Evolutionary conservation across 768 basidiomycete genomes (phyloP), one percentile per base, ranked within the genome.

Genomic region (Rubroboletus satanas): DNA sequence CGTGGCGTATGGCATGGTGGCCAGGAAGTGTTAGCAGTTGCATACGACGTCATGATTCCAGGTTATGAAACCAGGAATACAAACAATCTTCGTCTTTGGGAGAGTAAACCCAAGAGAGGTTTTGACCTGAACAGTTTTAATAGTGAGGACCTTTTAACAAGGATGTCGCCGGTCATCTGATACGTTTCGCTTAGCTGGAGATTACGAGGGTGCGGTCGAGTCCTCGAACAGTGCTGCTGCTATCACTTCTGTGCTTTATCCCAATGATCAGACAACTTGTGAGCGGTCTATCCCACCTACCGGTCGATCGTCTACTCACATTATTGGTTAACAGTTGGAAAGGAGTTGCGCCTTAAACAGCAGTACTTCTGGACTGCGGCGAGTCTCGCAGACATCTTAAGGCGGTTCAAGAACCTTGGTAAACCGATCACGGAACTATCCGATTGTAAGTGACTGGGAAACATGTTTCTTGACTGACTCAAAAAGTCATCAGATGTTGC

Each of bases 101-200:
- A 88, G 75, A 86, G 79, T 66, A 87, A 87, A 74, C 85, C 92
- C 23, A 91, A 92, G 77, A 78, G 90, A 62, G 91, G 90, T 1
- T 98, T 98, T 67, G 94, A 98, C 73, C 71, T 98, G 60, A 89
- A 93, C 70, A 90, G 88, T 44, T 98, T 98, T 83, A 98, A 98
- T 67, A 91, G 90, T 90, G 57, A 51, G 74, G 7, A 15, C 7
- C 15, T 4, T 1, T 26, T 11, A 35, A 18, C 10, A 21, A 29
- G 4, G 7, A 26, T 18, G 11, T 7, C 5, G 3, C 7, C 1
- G 14, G 7, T 52, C 47, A n/a, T 12, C 52, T 66, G 49, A 64
- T 41, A 1, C 3, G 11, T 32, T 37, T 31, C 15, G 21, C 49
- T 23, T 57, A 92, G 92, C 93, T 56, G 96, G 96, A 42, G 87